These are phyloP conservation scores for Nitzschia palea DNA, from an alignment of 108 stramenopile species.

Conservation along the genomic window DNA sequence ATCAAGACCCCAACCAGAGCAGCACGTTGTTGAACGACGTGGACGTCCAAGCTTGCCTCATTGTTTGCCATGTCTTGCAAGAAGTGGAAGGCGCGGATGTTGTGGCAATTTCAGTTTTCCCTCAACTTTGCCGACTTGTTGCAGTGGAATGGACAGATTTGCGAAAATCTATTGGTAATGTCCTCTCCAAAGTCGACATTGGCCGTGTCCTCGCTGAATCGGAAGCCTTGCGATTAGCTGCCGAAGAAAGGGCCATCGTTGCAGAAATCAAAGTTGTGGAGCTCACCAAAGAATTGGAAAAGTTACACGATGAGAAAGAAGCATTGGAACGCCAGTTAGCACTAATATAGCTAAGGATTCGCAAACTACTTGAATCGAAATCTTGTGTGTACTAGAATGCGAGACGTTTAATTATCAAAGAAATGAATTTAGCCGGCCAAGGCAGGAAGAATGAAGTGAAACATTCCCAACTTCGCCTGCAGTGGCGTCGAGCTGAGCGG, in stretches of 20 bases:
- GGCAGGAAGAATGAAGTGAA: conserved; percentile 85
- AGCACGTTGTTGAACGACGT: conserved; percentile 4
- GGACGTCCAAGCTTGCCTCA: conserved; percentile 41
- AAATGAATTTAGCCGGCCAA: conserved; percentile 6
- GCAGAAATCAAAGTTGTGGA: conserved; percentile 35
- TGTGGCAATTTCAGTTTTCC: conserved; percentile 54
- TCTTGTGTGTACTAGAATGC: background rate
- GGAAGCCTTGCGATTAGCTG: conserved; percentile 38
- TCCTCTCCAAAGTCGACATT: conserved; percentile 48
- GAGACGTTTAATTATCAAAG: background rate
- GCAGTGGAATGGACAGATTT: conserved; percentile 46
- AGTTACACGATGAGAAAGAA: conserved; percentile 57
- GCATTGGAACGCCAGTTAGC: conserved; percentile 8
- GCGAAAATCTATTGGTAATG: conserved; percentile 49
- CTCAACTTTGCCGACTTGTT: conserved; percentile 58
- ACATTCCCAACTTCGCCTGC: conserved; percentile 85
- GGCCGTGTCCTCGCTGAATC: conserved; percentile 42
- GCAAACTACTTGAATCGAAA: background rate
- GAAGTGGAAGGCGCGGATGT: conserved; percentile 44
- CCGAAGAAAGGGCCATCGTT: conserved; percentile 48
- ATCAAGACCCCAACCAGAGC: background rate
- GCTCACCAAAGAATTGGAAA: conserved; percentile 32
- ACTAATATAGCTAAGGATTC: background rate
- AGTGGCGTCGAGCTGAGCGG: conserved; percentile 72
- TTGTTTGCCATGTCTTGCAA: conserved; percentile 53